Evolutionary conservation across 768 basidiomycete species (phyloP).

Genomic region (Psilocybe azurescens): DNA sequence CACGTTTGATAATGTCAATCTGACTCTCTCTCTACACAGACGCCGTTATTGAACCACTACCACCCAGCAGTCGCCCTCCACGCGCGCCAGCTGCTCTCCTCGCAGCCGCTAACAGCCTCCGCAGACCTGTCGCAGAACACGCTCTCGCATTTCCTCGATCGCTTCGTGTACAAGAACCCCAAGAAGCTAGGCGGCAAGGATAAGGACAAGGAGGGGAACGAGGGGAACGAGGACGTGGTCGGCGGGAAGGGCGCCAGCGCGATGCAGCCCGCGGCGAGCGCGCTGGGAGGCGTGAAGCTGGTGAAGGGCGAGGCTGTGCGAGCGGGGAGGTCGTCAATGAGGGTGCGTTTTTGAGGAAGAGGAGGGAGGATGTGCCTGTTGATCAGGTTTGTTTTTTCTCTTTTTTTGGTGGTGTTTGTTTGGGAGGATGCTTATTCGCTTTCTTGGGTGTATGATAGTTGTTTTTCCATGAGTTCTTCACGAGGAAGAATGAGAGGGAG

Average conservation of each 20-base stretch:
- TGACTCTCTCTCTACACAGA: conserved; percentile 42
- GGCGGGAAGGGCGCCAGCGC: conserved; percentile 66
- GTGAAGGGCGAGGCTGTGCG: conserved; percentile 60
- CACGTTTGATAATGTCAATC: too few relatives aligned
- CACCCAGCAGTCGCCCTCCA: conserved; percentile 92
- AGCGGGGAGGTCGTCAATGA: conserved; percentile 66
- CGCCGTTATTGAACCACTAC: conserved; percentile 82
- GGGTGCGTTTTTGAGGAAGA: conserved; percentile 72
- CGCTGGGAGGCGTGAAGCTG: conserved; percentile 76
- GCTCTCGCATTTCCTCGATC: conserved; percentile 92
- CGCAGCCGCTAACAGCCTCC: conserved; percentile 77
- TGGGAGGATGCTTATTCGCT: not conserved
- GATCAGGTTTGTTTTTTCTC: conserved; percentile 68
- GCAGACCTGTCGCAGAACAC: conserved; percentile 93
- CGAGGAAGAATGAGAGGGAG: conserved; percentile 65
- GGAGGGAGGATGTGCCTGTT: conserved; percentile 75
- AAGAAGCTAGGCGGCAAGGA: conserved; percentile 55
- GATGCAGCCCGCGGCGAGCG: conserved; percentile 92
- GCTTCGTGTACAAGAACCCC: conserved; percentile 96
- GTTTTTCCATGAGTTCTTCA: conserved; percentile 93
- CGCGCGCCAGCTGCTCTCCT: conserved; percentile 78
- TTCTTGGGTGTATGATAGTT: conserved; percentile 44
- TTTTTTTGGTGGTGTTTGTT: not conserved
- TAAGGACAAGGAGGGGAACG: conserved; percentile 37
- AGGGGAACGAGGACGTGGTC: conserved; percentile 13